Percentiles rank a stretch among this genome's conserved stretches.
phyloP scores from a whole-genome alignment of 2,329 filamentous ascomycete species.

The Decorospora gaudefroyi region DNA sequence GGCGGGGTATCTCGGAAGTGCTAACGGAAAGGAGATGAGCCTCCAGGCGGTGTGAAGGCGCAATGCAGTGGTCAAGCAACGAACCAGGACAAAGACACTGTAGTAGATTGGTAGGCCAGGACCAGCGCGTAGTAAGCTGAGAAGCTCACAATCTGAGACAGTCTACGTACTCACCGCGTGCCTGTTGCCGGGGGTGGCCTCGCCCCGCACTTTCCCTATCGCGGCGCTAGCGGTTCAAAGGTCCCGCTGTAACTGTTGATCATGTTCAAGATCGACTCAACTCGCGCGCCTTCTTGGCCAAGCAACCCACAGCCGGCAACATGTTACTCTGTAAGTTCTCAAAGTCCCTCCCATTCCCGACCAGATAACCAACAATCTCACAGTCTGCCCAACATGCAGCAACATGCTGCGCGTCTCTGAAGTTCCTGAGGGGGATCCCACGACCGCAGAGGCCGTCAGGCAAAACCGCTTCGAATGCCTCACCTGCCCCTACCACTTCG shows the following conservation, averaged over 20 bases:
- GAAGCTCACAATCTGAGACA: slow-evolving; percentile 24
- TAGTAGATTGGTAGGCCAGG: not conserved
- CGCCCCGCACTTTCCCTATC: slow-evolving; percentile 36
- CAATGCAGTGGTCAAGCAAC: not conserved
- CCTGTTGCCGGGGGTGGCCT: slow-evolving; percentile 18
- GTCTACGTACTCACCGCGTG: slow-evolving; percentile 12
- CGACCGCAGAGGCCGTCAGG: slow-evolving; percentile 45
- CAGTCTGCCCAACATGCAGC: slow-evolving; percentile 79
- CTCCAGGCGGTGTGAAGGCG: slow-evolving; percentile 10
- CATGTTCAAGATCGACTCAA: slow-evolving; percentile 5
- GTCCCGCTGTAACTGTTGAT: slow-evolving; percentile 39
- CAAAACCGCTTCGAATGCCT: slow-evolving; percentile 90
- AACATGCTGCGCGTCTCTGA: slow-evolving; percentile 78
- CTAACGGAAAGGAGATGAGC: slow-evolving; percentile 13
- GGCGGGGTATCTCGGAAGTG: slow-evolving; percentile 18
- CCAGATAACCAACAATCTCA: slow-evolving; percentile 1
- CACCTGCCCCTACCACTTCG: slow-evolving; percentile 90
- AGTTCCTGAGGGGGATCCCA: slow-evolving; percentile 49
- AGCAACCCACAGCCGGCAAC: slow-evolving; percentile 12
- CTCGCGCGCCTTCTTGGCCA: not conserved
- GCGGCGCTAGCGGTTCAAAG: slow-evolving; percentile 22
- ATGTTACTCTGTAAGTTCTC: slow-evolving; percentile 68
- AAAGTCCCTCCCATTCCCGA: not conserved
- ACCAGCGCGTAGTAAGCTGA: no score
- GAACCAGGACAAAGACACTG: not conserved